Percentiles rank a stretch among this genome's conserved stretches.
phyloP scores from a whole-genome alignment of 306 rosid species.

The Luffa acutangula region DNA sequence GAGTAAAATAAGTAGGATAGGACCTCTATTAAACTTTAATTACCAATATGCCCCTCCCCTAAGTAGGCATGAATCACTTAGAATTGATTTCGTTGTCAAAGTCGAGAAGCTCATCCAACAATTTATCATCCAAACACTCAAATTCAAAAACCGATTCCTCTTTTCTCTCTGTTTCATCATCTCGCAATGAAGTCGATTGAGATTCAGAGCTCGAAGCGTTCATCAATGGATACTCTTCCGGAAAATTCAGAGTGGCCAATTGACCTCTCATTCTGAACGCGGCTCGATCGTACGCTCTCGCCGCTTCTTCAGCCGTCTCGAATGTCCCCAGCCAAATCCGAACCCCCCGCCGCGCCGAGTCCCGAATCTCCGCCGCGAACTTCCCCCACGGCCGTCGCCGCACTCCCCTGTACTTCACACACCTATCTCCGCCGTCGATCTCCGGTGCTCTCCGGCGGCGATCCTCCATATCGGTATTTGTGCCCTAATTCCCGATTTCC shows the following conservation, averaged over 20 bases:
- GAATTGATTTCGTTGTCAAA: background rate
- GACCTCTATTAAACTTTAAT: background rate
- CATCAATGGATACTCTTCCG: conserved; percentile 26
- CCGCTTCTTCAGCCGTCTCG: background rate
- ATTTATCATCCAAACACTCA: conserved; percentile 50
- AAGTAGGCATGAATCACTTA: background rate
- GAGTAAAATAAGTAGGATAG: background rate
- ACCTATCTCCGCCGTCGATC: background rate
- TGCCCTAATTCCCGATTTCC: background rate
- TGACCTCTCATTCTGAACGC: conserved; percentile 60
- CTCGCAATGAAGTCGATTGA: background rate
- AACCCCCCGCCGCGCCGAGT: background rate
- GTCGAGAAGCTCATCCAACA: conserved; percentile 63
- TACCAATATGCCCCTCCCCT: background rate
- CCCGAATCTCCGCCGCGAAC: background rate
- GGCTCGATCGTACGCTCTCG: conserved; percentile 61
- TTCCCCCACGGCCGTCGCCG: conserved; percentile 1
- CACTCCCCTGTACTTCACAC: conserved; percentile 24
- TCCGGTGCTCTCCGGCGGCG: background rate
- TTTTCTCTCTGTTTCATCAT: background rate
- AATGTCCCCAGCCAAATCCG: background rate
- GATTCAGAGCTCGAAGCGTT: background rate
- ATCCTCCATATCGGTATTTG: background rate
- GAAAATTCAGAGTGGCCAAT: conserved; percentile 59
- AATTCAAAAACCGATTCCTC: conserved; percentile 37